Evolutionary conservation across 768 basidiomycete species (phyloP), one percentile per base, ranked within the genome.

Genomic region (Lentinula sp.): DNA sequence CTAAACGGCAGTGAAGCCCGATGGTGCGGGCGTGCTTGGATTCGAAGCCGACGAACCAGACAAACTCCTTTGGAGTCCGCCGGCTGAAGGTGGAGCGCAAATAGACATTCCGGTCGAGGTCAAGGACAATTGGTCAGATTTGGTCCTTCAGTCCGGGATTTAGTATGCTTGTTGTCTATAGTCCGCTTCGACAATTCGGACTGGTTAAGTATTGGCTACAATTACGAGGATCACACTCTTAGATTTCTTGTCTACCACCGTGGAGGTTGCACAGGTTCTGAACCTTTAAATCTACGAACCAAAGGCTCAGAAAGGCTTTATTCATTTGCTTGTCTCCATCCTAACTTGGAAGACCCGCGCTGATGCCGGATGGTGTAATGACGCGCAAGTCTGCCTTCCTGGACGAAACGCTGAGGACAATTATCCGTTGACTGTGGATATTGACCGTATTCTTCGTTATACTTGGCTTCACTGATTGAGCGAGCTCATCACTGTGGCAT

Each of bases 341-440:
- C 50, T 64, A 3, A 37, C 55, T 11, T 65, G 66, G 64, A 16
- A 50, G 3, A 55, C 46, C 2, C 58, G 57, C 10, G 50, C 35
- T 5, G 48, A 64, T 39, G 62, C 64, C 5, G 66, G 64, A 16
- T 61, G 50, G 37, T 61, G 31, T 15, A 63, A 64, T 21, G 57
- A 53, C 5, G 58, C 10, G 9, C 49, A 54, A 16, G 34, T 59
- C 35, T 46, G 35, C 18, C 13, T 66, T 16, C 63, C 61, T 16
- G 1, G 1, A 51, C 13, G 7, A 39, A 7, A n/a, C 6, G 21
- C 45, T 46, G n/a, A 2, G 15, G n/a, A 46, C 21, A 15, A 7
- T 49, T 10, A 35, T n/a, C n/a, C 35, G 15, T 6, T 21, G 10
- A 9, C 21, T 18, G 18, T 39, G 10, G 28, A 8, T 52, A 32